Percentiles rank a stretch among this genome's conserved stretches.
Conservation (phyloP, 805 yeast species). For the Blastobotrys mokoenaii region DNA sequence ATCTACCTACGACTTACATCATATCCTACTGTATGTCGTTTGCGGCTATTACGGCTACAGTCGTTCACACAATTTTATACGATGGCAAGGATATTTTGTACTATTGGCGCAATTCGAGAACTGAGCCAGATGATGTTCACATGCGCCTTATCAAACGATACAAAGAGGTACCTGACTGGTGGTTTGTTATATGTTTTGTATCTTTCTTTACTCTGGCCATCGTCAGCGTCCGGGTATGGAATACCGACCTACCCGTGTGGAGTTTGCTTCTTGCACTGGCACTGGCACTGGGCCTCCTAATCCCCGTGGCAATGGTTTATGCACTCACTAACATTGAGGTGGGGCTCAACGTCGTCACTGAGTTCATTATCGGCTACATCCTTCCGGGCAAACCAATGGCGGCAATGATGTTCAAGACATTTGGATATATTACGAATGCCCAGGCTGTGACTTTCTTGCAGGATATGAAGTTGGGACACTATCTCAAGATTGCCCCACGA, state of each 20-base stretch:
- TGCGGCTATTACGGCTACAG: constrained; percentile 56
- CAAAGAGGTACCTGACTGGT: constrained; percentile 57
- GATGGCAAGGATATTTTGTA: constrained; percentile 48
- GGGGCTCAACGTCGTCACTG: constrained; percentile 55
- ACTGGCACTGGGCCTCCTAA: constrained; percentile 44
- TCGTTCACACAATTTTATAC: constrained; percentile 49
- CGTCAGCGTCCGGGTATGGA: constrained; percentile 34
- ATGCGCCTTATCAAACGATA: constrained; percentile 49
- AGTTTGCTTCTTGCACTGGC: constrained; percentile 48
- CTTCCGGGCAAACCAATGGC: constrained; percentile 56
- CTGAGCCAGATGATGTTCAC: constrained; percentile 42
- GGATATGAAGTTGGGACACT: constrained; percentile 58
- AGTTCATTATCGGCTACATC: constrained; percentile 56
- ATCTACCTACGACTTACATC: constrained; percentile 48
- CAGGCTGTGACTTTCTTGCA: constrained; percentile 48
- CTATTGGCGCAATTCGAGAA: constrained; percentile 37
- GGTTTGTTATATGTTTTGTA: constrained; percentile 42
- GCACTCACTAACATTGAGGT: constrained; percentile 55
- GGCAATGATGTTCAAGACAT: constrained; percentile 53
- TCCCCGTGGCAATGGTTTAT: constrained; percentile 54
- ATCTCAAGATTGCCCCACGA: constrained; percentile 55
- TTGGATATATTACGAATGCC: constrained; percentile 44
- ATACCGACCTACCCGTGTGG: constrained; percentile 49
- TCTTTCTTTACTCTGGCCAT: constrained; percentile 40
- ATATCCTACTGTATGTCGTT: constrained; percentile 54